Conservation (phyloP, 768 basidiomycete species). For the Cystobasidium onofrii region DNA sequence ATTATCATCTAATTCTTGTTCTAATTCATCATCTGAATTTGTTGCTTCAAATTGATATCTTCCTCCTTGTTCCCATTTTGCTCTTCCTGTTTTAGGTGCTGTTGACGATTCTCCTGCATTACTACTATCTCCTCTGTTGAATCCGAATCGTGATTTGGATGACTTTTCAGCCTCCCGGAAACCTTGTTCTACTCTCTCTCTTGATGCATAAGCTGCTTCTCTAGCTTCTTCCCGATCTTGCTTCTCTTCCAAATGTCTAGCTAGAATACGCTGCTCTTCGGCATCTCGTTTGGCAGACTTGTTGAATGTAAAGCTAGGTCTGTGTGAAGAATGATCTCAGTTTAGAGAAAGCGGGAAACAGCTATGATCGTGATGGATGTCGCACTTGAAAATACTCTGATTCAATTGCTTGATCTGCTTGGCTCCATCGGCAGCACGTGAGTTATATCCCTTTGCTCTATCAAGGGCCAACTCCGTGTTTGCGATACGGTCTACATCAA, state of each 20-base stretch:
- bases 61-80: constrained; percentile 56
- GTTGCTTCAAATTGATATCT: constrained; percentile 84
- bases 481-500: constrained; percentile 57
- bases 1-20: constrained; percentile 88
- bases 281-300: constrained; percentile 82
- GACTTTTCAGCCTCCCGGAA: constrained; percentile 53
- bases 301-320: constrained; percentile 64
- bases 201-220: constrained; percentile 74
- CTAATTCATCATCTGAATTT: constrained; percentile 83
- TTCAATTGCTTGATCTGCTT: constrained; percentile 90
- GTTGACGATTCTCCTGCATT: constrained; percentile 46
- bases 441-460: constrained; percentile 75
- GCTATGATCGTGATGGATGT: constrained; percentile 36
- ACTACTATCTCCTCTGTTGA: background rate
- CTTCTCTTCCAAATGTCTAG: constrained; percentile 80
- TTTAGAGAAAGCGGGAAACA: too few species aligned
- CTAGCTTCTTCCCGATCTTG: constrained; percentile 74
- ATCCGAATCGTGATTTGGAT: constrained; percentile 42
- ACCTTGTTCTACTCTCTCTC: constrained; percentile 73
- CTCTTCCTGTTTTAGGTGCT: constrained; percentile 53
- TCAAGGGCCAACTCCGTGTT: constrained; percentile 93
- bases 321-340: background rate
- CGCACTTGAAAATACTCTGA: constrained; percentile 86
- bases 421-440: constrained; percentile 83
- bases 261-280: constrained; percentile 70